Evolutionary conservation across 2,329 filamentous ascomycete species (phyloP).

Genomic region (Talaromyces piceae): DNA sequence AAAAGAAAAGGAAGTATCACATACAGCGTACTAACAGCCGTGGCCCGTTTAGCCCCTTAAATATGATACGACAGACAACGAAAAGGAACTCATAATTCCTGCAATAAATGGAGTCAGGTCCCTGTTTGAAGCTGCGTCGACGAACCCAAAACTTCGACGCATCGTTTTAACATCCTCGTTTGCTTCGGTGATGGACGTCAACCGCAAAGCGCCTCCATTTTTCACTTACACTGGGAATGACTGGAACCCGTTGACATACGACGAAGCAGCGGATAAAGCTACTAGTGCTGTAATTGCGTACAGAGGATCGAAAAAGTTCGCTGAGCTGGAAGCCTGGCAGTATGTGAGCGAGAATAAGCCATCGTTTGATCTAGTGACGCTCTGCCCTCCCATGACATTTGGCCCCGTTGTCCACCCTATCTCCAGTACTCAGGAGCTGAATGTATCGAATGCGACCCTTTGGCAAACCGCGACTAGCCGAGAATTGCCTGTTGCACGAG

Average conservation of each 20-base stretch:
- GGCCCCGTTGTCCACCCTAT: constrained; percentile 38
- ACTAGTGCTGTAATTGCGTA: constrained; percentile 23
- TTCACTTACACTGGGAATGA: constrained; percentile 20
- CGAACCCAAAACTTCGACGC: neutral
- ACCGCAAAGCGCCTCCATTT: constrained; percentile 1
- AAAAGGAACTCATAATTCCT: constrained; percentile 9
- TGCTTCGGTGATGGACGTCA: constrained; percentile 9
- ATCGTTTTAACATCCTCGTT: constrained; percentile 11
- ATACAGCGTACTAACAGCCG: neutral
- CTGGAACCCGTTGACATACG: constrained; percentile 28
- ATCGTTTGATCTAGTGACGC: constrained; percentile 36
- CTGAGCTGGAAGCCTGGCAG: constrained; percentile 22
- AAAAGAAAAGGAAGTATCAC: neutral
- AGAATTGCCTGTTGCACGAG: constrained; percentile 28
- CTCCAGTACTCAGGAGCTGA: constrained; percentile 26
- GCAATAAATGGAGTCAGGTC: constrained; percentile 7
- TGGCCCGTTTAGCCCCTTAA: constrained; percentile 2
- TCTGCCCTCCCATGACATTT: constrained; percentile 42
- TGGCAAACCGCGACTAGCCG: constrained; percentile 34
- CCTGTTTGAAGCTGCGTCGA: constrained; percentile 32
- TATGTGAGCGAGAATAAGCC: constrained; percentile 29
- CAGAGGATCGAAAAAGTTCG: constrained; percentile 26
- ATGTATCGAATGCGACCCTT: constrained; percentile 37
- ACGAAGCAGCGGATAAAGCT: constrained; percentile 18
- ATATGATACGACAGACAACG: constrained; percentile 7